A percentile compares a stretch with the other conserved stretches of the same genome.
phyloP scores from a whole-genome alignment of 2,329 filamentous ascomycete genomes.

The Sporothrix variecibatus region DNA sequence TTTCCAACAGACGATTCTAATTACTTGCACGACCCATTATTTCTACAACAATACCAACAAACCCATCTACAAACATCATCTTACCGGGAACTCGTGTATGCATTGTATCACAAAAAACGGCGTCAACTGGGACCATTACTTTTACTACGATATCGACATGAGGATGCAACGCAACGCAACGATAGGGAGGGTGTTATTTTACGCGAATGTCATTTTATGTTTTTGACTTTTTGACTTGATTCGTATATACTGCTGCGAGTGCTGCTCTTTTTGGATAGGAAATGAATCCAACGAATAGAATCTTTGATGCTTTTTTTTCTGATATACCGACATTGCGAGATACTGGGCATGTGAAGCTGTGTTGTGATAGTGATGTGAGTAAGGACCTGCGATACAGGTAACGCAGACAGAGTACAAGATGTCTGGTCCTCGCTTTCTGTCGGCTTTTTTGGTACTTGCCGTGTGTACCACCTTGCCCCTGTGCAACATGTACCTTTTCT shows the following conservation, averaged over 20 bases:
- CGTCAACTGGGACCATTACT: neutral
- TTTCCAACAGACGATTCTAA: no score
- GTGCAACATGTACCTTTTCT: neutral
- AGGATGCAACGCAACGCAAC: neutral
- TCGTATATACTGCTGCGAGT: neutral
- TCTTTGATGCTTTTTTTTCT: neutral
- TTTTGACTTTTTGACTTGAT: no score
- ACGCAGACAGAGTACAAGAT: neutral
- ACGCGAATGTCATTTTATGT: no score
- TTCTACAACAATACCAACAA: neutral
- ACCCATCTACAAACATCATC: neutral
- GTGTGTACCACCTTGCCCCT: no score
- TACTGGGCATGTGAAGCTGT: neutral
- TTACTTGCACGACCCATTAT: neutral
- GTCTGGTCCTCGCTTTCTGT: neutral
- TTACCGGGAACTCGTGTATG: neutral
- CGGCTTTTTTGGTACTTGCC: neutral
- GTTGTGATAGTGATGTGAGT: neutral
- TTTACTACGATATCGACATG: neutral
- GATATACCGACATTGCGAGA: neutral
- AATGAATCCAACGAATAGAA: neutral
- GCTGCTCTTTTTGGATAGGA: neutral
- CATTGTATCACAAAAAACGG: neutral
- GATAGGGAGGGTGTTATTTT: neutral
- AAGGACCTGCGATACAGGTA: neutral